Evolutionary conservation across 768 basidiomycete species (phyloP), one percentile per base, ranked within the genome.

Genomic region (Tylopilus felleus): DNA sequence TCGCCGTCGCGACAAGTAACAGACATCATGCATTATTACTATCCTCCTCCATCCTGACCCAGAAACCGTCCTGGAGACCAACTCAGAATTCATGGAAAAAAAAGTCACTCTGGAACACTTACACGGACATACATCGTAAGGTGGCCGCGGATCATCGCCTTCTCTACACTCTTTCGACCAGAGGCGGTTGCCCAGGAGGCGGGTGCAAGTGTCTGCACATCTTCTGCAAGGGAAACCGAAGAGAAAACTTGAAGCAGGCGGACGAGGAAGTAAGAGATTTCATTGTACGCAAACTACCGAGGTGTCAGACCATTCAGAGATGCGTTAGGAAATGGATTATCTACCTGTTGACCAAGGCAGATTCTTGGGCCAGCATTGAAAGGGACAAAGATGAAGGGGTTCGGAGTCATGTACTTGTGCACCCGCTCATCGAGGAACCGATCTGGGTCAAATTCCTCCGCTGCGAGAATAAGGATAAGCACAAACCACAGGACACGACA

Each of bases 351-450:
- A 9, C 73, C 74, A 1, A 73, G 60, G 25, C 73, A 74, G 33
- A 72, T 74, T 27, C 73, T 62, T 0, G 73, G 73, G 0, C 73
- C 74, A 7, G 73, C 73, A 38, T 73, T 75, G 61, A 75, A 75
- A 1, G 74, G 75, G 9, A 71, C 52, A 64, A 78, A 78, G 47
- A 78, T 77, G 69, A 74, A 77, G 0, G 83, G 82, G 57, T 83
- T 83, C 7, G 77, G 74, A 0, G 73, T 77, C 55, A 83, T 62
- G 57, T 85, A 82, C 56, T 80, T 83, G 5, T 75, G 71, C 39
- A 84, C 49, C 4, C 85, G 74, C 28, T 80, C 78, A 55, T 88
- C 85, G 38, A 88, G 64, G 75, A 85, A 87, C 1, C 85, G 75
- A 55, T 85, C 81, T 0, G 86, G 86, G 61, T 87, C 85, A 57